phyloP scores from a whole-genome alignment of 306 rosid genomes.

The Gillenia trifoliata region DNA sequence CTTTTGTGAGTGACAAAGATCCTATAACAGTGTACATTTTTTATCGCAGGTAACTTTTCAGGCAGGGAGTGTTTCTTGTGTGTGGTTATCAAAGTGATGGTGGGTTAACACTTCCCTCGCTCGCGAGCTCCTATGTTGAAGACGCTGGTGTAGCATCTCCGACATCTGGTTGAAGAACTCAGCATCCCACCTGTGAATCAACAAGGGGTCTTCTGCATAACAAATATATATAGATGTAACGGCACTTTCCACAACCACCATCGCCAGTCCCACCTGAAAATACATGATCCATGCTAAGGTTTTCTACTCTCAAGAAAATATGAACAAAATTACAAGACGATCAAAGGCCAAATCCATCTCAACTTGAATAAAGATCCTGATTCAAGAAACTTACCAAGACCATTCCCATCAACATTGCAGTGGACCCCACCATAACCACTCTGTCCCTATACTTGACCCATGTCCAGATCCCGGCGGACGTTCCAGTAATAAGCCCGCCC shows the following conservation, averaged over 20 bases:
- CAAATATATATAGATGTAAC: slow-evolving; percentile 93
- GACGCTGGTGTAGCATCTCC: slow-evolving; percentile 87
- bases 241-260: slow-evolving; percentile 97
- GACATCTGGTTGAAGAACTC: slow-evolving; percentile 92
- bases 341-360: neutral
- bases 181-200: slow-evolving; percentile 90
- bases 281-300: neutral
- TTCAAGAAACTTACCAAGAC: slow-evolving; percentile 57
- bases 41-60: slow-evolving; percentile 1
- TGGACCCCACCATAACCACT: slow-evolving; percentile 85
- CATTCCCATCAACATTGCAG: slow-evolving; percentile 97
- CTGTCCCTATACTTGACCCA: slow-evolving; percentile 72
- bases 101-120: slow-evolving; percentile 62
- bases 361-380: neutral
- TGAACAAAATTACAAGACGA: neutral
- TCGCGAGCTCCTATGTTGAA: slow-evolving; percentile 81
- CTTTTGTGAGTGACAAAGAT: neutral
- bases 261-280: slow-evolving; percentile 87
- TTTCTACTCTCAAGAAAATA: neutral
- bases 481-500: slow-evolving; percentile 89
- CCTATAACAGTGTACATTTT: neutral
- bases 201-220: slow-evolving; percentile 91
- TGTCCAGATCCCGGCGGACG: slow-evolving; percentile 92
- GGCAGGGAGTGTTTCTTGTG: slow-evolving; percentile 19
- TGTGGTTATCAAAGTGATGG: slow-evolving; percentile 41